A percentile compares a stretch with the other conserved stretches of the same genome.
Evolutionary conservation across 2,329 filamentous ascomycete species (phyloP).

Genomic region (Alternaria viburni): DNA sequence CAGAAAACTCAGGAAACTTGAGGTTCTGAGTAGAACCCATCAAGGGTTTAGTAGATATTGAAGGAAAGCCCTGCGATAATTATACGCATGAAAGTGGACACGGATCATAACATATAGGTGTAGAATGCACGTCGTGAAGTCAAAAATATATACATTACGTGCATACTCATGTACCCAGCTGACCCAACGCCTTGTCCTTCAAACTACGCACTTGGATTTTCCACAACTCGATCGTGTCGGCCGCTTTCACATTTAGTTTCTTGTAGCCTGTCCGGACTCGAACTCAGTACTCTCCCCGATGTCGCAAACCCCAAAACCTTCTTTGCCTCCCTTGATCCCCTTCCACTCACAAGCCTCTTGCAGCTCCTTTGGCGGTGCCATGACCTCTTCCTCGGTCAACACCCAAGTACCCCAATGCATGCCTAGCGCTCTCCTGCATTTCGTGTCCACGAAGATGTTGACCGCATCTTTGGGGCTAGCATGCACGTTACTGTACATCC

Average conservation of each 20-base stretch:
- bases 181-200: background rate
- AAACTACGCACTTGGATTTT: background rate
- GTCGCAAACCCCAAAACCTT: constrained; percentile 84
- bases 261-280: constrained; percentile 13
- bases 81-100: background rate
- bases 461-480: constrained; percentile 86
- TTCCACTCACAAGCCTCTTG: constrained; percentile 73
- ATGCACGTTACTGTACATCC: constrained; percentile 80
- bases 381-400: constrained; percentile 80
- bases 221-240: background rate
- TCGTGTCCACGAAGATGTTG: constrained; percentile 86
- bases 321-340: constrained; percentile 77
- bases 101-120: background rate
- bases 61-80: background rate
- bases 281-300: constrained; percentile 81
- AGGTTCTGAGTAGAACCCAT: background rate
- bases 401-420: constrained; percentile 95
- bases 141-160: background rate
- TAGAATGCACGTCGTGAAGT: background rate
- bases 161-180: background rate
- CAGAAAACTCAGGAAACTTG: constrained; percentile 66
- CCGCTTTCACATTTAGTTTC: background rate
- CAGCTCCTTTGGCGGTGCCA: constrained; percentile 79
- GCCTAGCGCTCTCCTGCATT: constrained; percentile 76
- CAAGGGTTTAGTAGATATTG: background rate